These are phyloP conservation scores for Kwoniella sp. DNA, from an alignment of 768 basidiomycete genomes.

Conservation along the genomic window DNA sequence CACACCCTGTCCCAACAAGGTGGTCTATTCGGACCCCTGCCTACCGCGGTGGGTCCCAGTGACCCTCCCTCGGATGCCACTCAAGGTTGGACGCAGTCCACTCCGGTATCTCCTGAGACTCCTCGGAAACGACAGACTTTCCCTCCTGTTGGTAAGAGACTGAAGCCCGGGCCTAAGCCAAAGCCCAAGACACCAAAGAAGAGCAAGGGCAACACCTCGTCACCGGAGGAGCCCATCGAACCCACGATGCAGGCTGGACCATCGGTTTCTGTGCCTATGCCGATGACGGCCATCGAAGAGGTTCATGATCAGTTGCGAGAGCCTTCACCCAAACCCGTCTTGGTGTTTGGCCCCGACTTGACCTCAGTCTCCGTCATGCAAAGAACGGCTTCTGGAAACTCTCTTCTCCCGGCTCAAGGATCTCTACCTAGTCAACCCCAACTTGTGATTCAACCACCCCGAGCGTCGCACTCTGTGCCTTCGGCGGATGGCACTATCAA, in stretches of 20 bases:
- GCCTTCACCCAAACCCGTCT: slow-evolving; percentile 18
- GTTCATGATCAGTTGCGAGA: slow-evolving; percentile 9
- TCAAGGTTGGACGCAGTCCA: slow-evolving; percentile 17
- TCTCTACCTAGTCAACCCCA: slow-evolving; percentile 25
- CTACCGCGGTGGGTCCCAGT: not conserved
- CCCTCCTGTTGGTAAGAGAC: slow-evolving; percentile 43
- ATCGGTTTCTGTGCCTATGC: slow-evolving; percentile 8
- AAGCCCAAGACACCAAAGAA: slow-evolving; percentile 52
- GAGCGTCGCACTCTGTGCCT: not conserved
- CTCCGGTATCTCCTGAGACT: slow-evolving; percentile 22
- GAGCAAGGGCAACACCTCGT: slow-evolving; percentile 12
- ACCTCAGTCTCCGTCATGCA: slow-evolving; percentile 26
- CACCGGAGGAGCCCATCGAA: slow-evolving; percentile 7
- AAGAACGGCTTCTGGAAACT: slow-evolving; percentile 30
- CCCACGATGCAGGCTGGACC: slow-evolving; percentile 15
- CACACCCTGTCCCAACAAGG: slow-evolving; percentile 20
- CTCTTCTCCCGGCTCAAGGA: slow-evolving; percentile 17
- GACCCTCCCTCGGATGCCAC: not conserved
- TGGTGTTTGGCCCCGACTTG: slow-evolving; percentile 32
- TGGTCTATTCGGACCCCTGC: slow-evolving; percentile 25
- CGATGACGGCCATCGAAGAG: slow-evolving; percentile 13
- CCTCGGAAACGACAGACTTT: slow-evolving; percentile 32
- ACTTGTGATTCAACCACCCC: slow-evolving; percentile 22
- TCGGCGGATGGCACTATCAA: not conserved
- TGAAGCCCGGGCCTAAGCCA: slow-evolving; percentile 56